Conservation (phyloP, 2,329 filamentous ascomycete species). For the Fusarium penzigii region DNA sequence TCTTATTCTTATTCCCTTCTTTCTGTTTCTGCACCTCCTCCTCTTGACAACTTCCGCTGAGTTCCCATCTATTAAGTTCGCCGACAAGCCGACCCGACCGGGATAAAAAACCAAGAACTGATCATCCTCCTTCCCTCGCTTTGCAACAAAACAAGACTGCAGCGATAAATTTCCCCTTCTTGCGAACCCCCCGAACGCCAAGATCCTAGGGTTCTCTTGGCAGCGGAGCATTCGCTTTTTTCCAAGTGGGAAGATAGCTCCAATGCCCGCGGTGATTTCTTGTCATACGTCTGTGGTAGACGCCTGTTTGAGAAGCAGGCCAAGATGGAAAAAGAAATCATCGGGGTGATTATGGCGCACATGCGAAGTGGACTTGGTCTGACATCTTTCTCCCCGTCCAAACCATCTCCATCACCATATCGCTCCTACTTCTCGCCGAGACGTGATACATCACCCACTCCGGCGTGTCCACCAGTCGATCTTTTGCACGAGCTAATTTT, state of each 20-base stretch:
- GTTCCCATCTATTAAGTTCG: background rate
- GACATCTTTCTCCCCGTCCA: no score
- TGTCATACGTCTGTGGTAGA: no score
- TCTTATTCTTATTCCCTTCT: background rate
- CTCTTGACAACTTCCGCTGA: background rate
- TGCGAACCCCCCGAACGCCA: background rate
- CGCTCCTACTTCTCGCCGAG: background rate
- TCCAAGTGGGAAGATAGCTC: no score
- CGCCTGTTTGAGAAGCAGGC: no score
- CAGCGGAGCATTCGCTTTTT: background rate
- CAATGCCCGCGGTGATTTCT: no score
- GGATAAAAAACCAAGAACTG: background rate
- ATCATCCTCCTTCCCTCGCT: background rate
- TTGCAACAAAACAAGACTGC: background rate
- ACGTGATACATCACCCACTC: background rate
- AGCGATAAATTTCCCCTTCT: background rate
- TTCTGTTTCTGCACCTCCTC: background rate
- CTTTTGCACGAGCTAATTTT: background rate
- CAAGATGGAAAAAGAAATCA: no score
- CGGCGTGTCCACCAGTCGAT: background rate
- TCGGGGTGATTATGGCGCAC: no score
- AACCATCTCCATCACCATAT: background rate
- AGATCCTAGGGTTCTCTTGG: background rate
- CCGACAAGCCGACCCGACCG: background rate
- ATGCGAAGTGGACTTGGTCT: background rate